Conservation (phyloP, 306 rosid genomes). For the Hippophae tibetana region DNA sequence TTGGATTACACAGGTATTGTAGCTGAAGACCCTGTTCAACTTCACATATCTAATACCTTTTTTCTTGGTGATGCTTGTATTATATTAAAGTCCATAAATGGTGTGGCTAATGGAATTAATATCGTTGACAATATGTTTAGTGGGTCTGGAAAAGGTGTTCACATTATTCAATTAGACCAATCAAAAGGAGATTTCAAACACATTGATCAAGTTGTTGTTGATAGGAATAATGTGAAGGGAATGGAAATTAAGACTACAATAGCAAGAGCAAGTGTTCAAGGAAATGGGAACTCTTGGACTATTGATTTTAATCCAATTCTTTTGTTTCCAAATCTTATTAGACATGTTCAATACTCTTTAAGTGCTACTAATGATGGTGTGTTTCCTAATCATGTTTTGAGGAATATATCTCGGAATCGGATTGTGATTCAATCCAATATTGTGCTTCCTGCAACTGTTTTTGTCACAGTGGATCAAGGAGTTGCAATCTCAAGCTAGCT, state of each 20-base stretch:
- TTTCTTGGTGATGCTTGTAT: slow-evolving; percentile 81
- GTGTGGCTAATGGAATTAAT: slow-evolving; percentile 48
- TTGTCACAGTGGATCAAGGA: slow-evolving; percentile 57
- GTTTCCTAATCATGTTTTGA: slow-evolving; percentile 50
- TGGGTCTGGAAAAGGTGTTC: slow-evolving; percentile 48
- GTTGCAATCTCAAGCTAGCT: too few species aligned
- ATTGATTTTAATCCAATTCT: slow-evolving; percentile 53
- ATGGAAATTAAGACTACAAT: slow-evolving; percentile 57
- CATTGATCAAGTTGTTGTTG: slow-evolving; percentile 60
- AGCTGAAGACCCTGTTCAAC: slow-evolving; percentile 86
- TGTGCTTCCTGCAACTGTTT: slow-evolving; percentile 38
- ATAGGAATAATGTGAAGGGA: slow-evolving; percentile 59
- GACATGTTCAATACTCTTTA: slow-evolving; percentile 64
- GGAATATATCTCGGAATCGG: slow-evolving; percentile 49
- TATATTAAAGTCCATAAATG: slow-evolving; percentile 57
- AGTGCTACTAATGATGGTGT: slow-evolving; percentile 6
- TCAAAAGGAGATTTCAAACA: slow-evolving; percentile 44
- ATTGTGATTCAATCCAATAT: slow-evolving; percentile 54
- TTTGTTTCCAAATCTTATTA: slow-evolving; percentile 58
- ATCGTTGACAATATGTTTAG: slow-evolving; percentile 84
- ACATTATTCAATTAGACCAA: slow-evolving; percentile 57
- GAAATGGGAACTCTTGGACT: slow-evolving; percentile 67
- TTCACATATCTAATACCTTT: slow-evolving; percentile 56
- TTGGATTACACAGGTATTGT: slow-evolving; percentile 81
- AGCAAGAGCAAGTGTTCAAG: slow-evolving; percentile 38